phyloP scores from a whole-genome alignment of 2,329 filamentous ascomycete genomes.

The Aphanoascus verrucosus region DNA sequence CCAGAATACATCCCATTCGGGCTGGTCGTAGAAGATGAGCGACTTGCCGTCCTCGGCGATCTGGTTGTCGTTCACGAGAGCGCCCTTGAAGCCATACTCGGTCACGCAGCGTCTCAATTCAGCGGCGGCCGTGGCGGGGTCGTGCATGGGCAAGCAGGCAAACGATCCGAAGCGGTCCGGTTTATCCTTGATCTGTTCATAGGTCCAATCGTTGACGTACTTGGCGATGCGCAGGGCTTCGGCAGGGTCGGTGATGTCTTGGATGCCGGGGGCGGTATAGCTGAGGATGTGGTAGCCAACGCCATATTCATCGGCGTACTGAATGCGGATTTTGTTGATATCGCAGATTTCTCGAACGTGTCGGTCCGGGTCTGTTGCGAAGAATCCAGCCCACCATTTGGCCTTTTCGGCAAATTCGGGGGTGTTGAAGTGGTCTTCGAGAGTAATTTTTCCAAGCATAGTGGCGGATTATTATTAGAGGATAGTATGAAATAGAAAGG shows the following conservation, averaged over 20 bases:
- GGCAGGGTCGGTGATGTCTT: slow-evolving; percentile 37
- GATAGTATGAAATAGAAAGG: not conserved
- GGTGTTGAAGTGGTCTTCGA: slow-evolving; percentile 53
- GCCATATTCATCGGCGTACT: slow-evolving; percentile 37
- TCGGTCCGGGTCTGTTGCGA: slow-evolving; percentile 48
- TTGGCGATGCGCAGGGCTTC: slow-evolving; percentile 37
- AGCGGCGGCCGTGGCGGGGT: slow-evolving; percentile 30
- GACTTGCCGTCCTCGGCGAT: slow-evolving; percentile 47
- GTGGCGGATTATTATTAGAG: not conserved
- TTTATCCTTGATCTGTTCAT: slow-evolving; percentile 32
- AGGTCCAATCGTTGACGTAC: slow-evolving; percentile 41
- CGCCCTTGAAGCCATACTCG: slow-evolving; percentile 52
- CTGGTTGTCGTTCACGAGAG: slow-evolving; percentile 53
- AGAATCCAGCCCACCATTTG: slow-evolving; percentile 51
- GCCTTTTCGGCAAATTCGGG: slow-evolving; percentile 50
- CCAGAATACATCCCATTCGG: slow-evolving; percentile 52
- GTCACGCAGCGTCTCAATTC: slow-evolving; percentile 42
- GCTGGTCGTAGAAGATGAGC: slow-evolving; percentile 54
- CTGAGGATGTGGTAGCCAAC: slow-evolving; percentile 41
- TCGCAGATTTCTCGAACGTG: slow-evolving; percentile 48
- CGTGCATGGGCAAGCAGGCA: slow-evolving; percentile 35
- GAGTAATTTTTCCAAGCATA: slow-evolving; percentile 51
- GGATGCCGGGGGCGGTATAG: slow-evolving; percentile 41
- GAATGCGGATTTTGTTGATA: slow-evolving; percentile 34
- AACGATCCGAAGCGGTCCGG: slow-evolving; percentile 38